A percentile compares a stretch with the other conserved stretches of the same genome.
These are phyloP conservation scores for Rhizophora apiculata DNA, from an alignment of 345 rosid genomes.

Conservation along the genomic window DNA sequence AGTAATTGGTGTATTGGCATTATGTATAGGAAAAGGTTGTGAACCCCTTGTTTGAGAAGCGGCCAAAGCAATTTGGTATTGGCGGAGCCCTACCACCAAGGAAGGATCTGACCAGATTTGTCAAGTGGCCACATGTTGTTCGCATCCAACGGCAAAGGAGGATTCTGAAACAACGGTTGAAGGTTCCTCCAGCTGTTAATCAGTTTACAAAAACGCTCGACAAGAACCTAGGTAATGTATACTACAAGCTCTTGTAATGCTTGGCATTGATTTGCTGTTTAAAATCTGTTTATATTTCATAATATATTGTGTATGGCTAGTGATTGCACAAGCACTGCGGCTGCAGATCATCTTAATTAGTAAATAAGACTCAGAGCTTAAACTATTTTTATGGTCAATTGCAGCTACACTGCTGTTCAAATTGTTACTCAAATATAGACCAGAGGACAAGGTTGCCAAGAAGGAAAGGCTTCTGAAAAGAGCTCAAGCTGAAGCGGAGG, in stretches of 20 bases:
- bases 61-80: conserved; percentile 80
- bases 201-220: conserved; percentile 88
- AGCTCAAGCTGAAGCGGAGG: conserved; percentile 61
- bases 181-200: conserved; percentile 78
- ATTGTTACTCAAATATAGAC: conserved; percentile 61
- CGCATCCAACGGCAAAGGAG: conserved; percentile 73
- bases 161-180: conserved; percentile 69
- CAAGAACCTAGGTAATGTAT: conserved; percentile 59
- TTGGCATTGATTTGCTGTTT: neutral
- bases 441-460: conserved; percentile 59
- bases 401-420: conserved; percentile 55
- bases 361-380: too few relatives aligned
- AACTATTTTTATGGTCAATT: neutral
- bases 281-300: too few relatives aligned
- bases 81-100: conserved; percentile 85
- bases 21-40: conserved; percentile 46
- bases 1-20: neutral
- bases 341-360: neutral
- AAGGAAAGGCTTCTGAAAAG: conserved; percentile 48
- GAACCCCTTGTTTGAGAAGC: conserved; percentile 72
- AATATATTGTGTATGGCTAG: too few relatives aligned
- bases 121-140: conserved; percentile 64
- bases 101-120: conserved; percentile 67
- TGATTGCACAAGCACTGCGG: too few relatives aligned
- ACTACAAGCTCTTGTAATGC: neutral